A percentile compares a stretch with the other conserved stretches of the same genome.
Evolutionary conservation across 129 eudicot genomes (phyloP).

Genomic region (Oenanthe sinensis): DNA sequence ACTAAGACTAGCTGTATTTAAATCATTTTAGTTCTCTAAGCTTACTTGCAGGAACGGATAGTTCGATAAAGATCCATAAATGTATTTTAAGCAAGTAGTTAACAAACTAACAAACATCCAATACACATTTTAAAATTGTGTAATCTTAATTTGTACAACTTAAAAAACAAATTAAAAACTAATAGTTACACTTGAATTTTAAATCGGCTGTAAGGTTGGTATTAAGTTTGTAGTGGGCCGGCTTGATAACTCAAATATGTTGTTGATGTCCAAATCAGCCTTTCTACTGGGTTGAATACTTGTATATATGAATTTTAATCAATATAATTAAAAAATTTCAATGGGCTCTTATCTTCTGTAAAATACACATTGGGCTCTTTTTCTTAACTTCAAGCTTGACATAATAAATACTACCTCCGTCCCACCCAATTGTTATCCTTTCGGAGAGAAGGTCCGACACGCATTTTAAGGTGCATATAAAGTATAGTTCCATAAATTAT

Average conservation of each 20-base stretch:
- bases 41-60: not conserved
- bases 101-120: not conserved
- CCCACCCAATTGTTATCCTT: no score
- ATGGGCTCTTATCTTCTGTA: not conserved
- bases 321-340: not conserved
- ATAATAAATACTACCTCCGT: no score
- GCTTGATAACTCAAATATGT: not conserved
- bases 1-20: not conserved
- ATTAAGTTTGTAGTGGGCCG: not conserved
- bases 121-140: not conserved
- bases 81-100: not conserved
- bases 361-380: not conserved
- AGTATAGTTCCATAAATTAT: no score
- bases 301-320: no score
- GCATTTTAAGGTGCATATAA: no score
- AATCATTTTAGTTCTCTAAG: not conserved
- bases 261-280: not conserved
- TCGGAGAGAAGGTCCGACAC: no score
- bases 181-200: not conserved
- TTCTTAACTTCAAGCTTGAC: not conserved
- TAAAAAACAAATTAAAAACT: not conserved
- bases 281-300: not conserved
- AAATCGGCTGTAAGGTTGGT: slow-evolving; percentile 1
- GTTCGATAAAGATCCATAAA: not conserved
- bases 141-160: not conserved